Evolutionary conservation across 805 yeast genomes (phyloP).

Genomic region (Torulaspora franciscae): DNA sequence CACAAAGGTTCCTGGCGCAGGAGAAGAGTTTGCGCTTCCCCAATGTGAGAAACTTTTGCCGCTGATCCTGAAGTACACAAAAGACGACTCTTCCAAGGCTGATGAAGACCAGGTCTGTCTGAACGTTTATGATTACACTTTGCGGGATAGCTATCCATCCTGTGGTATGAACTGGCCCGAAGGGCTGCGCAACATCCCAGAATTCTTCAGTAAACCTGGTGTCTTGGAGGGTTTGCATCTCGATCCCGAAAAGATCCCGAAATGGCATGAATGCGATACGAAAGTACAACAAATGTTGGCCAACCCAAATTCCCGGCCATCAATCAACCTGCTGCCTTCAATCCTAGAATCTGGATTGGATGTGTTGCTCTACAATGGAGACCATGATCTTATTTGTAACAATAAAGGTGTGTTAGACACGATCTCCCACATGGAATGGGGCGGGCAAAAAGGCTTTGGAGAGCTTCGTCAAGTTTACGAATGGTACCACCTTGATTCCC

Average conservation of each 20-base stretch:
- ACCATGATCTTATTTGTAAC: constrained; percentile 85
- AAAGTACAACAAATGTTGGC: constrained; percentile 50
- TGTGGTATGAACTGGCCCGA: constrained; percentile 96
- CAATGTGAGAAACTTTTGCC: constrained; percentile 45
- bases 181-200: constrained; percentile 47
- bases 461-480: constrained; percentile 26
- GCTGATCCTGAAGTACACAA: constrained; percentile 30
- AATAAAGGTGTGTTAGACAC: constrained; percentile 65
- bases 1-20: constrained; percentile 17
- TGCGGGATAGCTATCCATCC: constrained; percentile 68
- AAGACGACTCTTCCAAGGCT: constrained; percentile 17
- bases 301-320: constrained; percentile 51
- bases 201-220: constrained; percentile 46
- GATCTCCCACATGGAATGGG: constrained; percentile 61
- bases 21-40: constrained; percentile 28
- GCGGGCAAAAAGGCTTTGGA: constrained; percentile 42
- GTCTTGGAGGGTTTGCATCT: constrained; percentile 54
- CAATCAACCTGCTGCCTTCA: constrained; percentile 62
- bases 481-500: constrained; percentile 39
- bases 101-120: constrained; percentile 48
- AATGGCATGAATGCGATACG: constrained; percentile 77
- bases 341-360: constrained; percentile 53
- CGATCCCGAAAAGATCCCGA: constrained; percentile 31
- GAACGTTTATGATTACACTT: constrained; percentile 77
- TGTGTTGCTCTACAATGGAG: constrained; percentile 77